A percentile compares a stretch with the other conserved stretches of the same genome.
phyloP scores from a whole-genome alignment of 148 eudicot species.

The Silene latifolia region DNA sequence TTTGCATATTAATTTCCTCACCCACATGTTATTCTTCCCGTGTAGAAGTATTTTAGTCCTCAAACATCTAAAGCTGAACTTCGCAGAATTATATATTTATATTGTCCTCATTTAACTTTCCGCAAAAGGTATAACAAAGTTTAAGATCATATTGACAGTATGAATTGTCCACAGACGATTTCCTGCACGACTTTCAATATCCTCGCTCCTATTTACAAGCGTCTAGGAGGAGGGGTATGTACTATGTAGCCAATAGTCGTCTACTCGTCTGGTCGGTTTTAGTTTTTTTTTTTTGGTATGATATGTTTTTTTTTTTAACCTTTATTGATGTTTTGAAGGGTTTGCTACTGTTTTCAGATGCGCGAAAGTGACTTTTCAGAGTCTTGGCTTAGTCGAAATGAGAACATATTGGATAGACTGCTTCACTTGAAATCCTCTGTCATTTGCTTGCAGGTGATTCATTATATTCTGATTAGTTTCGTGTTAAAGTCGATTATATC shows the following conservation, averaged over 20 bases:
- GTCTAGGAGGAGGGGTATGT: conserved; percentile 37
- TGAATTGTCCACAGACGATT: conserved; percentile 16
- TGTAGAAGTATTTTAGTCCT: background rate
- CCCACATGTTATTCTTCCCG: conserved; percentile 8
- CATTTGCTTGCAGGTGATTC: conserved; percentile 43
- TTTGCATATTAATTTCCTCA: background rate
- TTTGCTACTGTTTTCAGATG: conserved; percentile 12
- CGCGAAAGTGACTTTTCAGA: conserved; percentile 45
- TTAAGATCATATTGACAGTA: background rate
- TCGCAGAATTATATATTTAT: background rate
- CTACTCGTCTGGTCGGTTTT: background rate
- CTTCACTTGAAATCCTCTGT: conserved; percentile 41
- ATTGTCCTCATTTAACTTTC: background rate
- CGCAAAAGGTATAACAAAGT: background rate
- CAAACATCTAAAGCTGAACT: background rate
- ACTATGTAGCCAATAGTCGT: too few relatives aligned
- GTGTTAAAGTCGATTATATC: too few relatives aligned
- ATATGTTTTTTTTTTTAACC: background rate
- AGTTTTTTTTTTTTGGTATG: background rate
- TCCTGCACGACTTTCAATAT: conserved; percentile 51
- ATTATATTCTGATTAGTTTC: too few relatives aligned
- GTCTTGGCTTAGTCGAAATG: conserved; percentile 39
- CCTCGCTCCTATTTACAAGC: conserved; percentile 56
- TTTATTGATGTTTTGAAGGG: background rate
- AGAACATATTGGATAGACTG: conserved; percentile 37